Evolutionary conservation across 306 rosid species (phyloP).

Genomic region (Trifolium pratense): DNA sequence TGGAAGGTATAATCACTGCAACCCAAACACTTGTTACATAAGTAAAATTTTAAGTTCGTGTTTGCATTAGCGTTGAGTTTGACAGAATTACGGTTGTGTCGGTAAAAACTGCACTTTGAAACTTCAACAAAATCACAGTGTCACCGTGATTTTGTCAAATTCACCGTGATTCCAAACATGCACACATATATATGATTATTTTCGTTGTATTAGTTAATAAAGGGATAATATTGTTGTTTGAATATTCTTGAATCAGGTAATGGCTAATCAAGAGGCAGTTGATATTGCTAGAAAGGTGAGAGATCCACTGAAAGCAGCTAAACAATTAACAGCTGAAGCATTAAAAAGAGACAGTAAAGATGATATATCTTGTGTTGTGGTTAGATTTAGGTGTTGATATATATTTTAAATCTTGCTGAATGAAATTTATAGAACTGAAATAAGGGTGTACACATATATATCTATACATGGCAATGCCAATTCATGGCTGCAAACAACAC

Average conservation of each 20-base stretch:
- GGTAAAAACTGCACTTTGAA: background rate
- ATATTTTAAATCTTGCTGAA: background rate
- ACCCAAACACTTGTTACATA: background rate
- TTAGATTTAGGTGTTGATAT: conserved; percentile 64
- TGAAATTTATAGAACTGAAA: conserved; percentile 43
- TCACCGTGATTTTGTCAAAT: background rate
- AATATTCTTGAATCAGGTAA: conserved; percentile 61
- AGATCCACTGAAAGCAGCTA: conserved; percentile 87
- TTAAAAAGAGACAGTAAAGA: conserved; percentile 89
- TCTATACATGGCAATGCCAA: conserved; percentile 34
- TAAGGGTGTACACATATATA: background rate
- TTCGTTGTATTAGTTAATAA: background rate
- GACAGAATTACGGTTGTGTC: background rate
- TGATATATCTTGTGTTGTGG: conserved; percentile 89
- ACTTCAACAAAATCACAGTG: background rate
- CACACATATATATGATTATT: background rate
- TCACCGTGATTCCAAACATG: background rate
- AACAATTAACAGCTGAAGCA: conserved; percentile 79
- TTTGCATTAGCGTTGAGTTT: background rate
- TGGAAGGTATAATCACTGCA: conserved; percentile 73
- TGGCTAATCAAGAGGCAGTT: conserved; percentile 90
- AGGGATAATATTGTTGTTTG: conserved; percentile 9
- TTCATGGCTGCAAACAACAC: background rate
- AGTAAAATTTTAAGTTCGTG: background rate
- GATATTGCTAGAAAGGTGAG: conserved; percentile 74